These are phyloP conservation scores for Carpinus viminea DNA, from an alignment of 306 rosid species.

Conservation along the genomic window DNA sequence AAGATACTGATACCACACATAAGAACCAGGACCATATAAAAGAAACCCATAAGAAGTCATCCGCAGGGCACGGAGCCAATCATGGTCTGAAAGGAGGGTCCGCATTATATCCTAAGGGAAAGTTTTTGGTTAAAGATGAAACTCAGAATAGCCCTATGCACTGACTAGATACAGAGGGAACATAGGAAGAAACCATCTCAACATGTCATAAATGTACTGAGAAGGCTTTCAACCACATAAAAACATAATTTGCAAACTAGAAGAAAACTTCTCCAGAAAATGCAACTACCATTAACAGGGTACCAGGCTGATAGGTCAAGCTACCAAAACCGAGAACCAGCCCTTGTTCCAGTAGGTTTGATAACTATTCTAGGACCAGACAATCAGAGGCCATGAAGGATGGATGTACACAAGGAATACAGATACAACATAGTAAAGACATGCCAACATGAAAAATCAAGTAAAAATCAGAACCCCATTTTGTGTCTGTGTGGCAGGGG, in stretches of 20 bases:
- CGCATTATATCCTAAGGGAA: conserved; percentile 49
- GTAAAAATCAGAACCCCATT: neutral
- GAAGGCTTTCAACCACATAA: neutral
- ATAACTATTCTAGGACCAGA: neutral
- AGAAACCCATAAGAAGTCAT: conserved; percentile 94
- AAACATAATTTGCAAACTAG: conserved; percentile 1
- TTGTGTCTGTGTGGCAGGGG: neutral
- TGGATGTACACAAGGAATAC: neutral
- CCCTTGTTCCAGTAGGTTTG: neutral
- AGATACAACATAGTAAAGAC: neutral
- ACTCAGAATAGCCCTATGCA: conserved; percentile 13
- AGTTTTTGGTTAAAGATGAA: conserved; percentile 24
- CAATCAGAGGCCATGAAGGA: neutral
- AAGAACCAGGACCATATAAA: conserved; percentile 91
- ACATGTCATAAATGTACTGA: conserved; percentile 8
- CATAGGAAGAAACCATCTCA: conserved; percentile 8
- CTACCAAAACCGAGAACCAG: neutral
- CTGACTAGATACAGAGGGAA: neutral
- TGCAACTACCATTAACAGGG: neutral
- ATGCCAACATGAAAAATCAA: neutral
- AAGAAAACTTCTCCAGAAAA: neutral
- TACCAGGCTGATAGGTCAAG: neutral
- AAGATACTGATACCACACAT: conserved; percentile 87
- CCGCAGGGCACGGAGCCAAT: conserved; percentile 85
- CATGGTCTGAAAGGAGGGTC: conserved; percentile 64